Percentiles rank a stretch among this genome's conserved stretches.
Evolutionary conservation across 75 land plant genomes (phyloP).

Genomic region (Selaginella tamariscina): DNA sequence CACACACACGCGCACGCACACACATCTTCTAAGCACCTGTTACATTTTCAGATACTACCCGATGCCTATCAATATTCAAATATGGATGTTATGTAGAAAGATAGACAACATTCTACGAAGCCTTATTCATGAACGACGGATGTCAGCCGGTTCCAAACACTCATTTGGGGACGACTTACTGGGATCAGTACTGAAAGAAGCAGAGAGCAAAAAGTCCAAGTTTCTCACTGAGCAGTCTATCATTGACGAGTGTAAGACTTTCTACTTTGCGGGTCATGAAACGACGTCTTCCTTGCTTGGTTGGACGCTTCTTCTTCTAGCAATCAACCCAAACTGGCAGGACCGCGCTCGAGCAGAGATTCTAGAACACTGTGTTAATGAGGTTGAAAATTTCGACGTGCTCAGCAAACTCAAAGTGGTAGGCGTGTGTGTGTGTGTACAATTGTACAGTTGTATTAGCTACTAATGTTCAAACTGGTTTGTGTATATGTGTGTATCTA

Average conservation of each 20-base stretch:
- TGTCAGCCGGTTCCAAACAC: not conserved
- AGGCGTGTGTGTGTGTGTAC: too few species aligned
- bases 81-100: not conserved
- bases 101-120: not conserved
- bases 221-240: slow-evolving; percentile 2
- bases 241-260: slow-evolving; percentile 58
- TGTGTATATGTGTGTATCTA: not conserved
- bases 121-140: not conserved
- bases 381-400: not conserved
- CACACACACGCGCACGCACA: too few species aligned
- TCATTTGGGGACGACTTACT: not conserved
- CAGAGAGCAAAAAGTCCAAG: not conserved
- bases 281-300: slow-evolving; percentile 29
- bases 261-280: slow-evolving; percentile 60
- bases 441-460: too few species aligned
- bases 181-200: not conserved
- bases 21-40: not conserved
- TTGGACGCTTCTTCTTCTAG: slow-evolving; percentile 13
- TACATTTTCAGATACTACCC: not conserved
- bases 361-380: slow-evolving; percentile 2
- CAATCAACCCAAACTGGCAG: slow-evolving; percentile 26
- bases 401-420: not conserved
- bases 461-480: not conserved
- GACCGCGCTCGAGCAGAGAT: slow-evolving; percentile 22
- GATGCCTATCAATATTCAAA: not conserved